Conservation (phyloP, 2,329 filamentous ascomycete species). For the Diaporthe sp. region DNA sequence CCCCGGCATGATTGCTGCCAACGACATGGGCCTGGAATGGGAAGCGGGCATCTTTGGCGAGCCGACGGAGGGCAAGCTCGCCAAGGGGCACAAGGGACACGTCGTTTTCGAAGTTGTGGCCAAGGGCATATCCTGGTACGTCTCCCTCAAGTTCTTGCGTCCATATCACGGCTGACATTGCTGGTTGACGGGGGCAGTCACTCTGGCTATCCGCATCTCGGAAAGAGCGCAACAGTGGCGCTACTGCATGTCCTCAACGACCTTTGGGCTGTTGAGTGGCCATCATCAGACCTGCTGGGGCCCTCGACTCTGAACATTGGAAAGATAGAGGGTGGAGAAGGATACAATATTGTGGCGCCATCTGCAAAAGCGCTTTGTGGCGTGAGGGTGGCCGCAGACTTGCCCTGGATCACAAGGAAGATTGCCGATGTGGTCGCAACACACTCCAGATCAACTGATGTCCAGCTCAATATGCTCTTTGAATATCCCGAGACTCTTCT, state of each 20-base stretch:
- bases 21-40: constrained; percentile 64
- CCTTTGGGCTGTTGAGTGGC: constrained; percentile 49
- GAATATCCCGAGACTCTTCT: constrained; percentile 54
- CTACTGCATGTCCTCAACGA: constrained; percentile 51
- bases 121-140: constrained; percentile 67
- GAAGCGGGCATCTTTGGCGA: constrained; percentile 80
- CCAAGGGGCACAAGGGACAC: constrained; percentile 79
- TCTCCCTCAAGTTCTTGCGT: not conserved
- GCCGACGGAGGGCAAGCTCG: constrained; percentile 79
- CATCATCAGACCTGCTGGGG: constrained; percentile 53
- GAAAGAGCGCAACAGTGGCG: constrained; percentile 51
- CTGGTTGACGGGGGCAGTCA: constrained; percentile 44
- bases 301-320: constrained; percentile 57
- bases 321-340: constrained; percentile 54
- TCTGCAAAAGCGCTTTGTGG: constrained; percentile 55
- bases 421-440: constrained; percentile 50
- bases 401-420: constrained; percentile 50
- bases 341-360: constrained; percentile 56
- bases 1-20: constrained; percentile 71
- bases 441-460: constrained; percentile 46
- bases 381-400: constrained; percentile 53
- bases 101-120: constrained; percentile 70
- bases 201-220: constrained; percentile 53
- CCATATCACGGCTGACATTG: constrained; percentile 3
- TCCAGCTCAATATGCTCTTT: constrained; percentile 52